Base-by-base conservation (phyloP, 306 rosid genomes). In the Castanea sativa region DNA sequence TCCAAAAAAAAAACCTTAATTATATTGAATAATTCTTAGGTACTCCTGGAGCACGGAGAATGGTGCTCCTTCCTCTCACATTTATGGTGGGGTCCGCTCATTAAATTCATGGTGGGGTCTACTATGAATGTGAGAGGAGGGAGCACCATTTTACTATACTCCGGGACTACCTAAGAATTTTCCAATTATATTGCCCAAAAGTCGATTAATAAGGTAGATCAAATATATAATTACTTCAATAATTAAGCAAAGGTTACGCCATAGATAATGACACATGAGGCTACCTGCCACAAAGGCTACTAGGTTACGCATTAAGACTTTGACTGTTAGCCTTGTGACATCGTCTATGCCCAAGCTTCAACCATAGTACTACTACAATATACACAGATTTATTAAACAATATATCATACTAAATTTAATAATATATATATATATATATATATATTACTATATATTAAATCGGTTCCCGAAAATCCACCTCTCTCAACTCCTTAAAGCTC, bases 241-340 rank as follows among this genome's bases (percentile, higher is more conserved):
- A 38, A 8, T 58, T 20, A 20, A 9, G 14, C 64, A 15, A 53
- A 5, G 67, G 75, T 18, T 52, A 19, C 68, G 77, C 78, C 80
- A 74, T 83, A 74, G 63, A 82, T 79, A 65, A 74, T 69, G 55
- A 65, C 16, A 32, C 60, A 19, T 16, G 32, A 55, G 56, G 29
- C 74, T 33, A 55, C 79, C 78, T 41, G 68, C 74, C 49, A 25
- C 69, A 71, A 30, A 16, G 29, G 76, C 71, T 73, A 41, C 60
- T 25, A 33, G 19, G 33, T 27, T 76, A 45, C 73, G 60, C 29
- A 13, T 71, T 27, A 23, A 58, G 78, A 59, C 75, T 80, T 86
- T 86, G 84, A 86, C 85, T 75, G 43, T 56, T 79, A 25, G 78
- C 82, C 90, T 81, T 78, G 85, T 83, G 85, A 81, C 65, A 72